Percentiles rank a stretch among this genome's conserved stretches.
Evolutionary conservation across 257 asterid species (phyloP).

Genomic region (Ilex aquifolium): DNA sequence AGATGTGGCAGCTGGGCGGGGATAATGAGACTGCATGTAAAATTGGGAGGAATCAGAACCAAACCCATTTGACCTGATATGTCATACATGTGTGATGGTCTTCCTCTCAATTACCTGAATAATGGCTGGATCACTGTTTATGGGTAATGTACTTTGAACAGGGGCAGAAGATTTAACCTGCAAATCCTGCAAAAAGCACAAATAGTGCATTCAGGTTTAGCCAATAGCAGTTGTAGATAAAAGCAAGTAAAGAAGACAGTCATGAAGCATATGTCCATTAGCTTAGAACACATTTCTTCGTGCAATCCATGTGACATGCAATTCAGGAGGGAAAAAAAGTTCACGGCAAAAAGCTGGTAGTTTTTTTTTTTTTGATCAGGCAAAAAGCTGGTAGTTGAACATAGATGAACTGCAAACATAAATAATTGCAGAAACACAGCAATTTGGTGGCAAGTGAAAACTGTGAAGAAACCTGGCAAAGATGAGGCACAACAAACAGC

Average conservation of each 20-base stretch:
- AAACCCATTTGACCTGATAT: slow-evolving; percentile 7
- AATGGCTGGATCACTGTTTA: slow-evolving; percentile 89
- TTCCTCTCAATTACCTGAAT: slow-evolving; percentile 61
- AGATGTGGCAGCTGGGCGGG: slow-evolving; percentile 54
- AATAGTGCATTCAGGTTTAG: slow-evolving; percentile 4
- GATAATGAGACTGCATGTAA: slow-evolving; percentile 79
- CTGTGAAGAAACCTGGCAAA: too few species aligned
- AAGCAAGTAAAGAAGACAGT: too few species aligned
- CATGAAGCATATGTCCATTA: not conserved
- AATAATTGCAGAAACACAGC: too few species aligned
- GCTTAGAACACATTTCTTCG: not conserved
- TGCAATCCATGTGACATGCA: too few species aligned
- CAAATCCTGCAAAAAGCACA: slow-evolving; percentile 57
- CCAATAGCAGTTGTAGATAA: slow-evolving; percentile 1
- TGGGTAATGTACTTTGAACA: slow-evolving; percentile 53
- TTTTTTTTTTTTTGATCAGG: too few species aligned
- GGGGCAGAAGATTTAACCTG: slow-evolving; percentile 95
- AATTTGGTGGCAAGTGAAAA: too few species aligned
- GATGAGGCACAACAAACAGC: too few species aligned
- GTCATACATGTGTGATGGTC: slow-evolving; percentile 7
- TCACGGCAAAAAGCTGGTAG: too few species aligned
- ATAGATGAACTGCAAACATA: too few species aligned
- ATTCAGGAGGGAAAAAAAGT: too few species aligned
- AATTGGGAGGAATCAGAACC: slow-evolving; percentile 15
- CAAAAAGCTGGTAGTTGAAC: too few species aligned